Evolutionary conservation across 345 rosid species (phyloP), one percentile per base, ranked within the genome.

Genomic region (Rhodamnia argentea): DNA sequence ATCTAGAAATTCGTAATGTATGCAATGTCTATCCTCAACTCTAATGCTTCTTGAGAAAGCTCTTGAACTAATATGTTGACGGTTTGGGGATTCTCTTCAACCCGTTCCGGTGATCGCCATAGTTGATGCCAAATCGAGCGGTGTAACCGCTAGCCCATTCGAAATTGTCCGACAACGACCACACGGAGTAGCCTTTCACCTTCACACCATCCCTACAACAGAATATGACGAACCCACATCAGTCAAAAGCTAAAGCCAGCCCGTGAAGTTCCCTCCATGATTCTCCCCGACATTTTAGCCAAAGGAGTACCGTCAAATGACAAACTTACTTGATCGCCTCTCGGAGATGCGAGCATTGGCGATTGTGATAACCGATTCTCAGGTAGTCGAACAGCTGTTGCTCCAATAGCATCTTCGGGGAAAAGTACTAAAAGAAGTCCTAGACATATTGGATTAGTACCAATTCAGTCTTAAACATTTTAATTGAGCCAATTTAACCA

Each of bases 351-450:
- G 32, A 83, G 15, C 92, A 86, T 82, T 93, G 93, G 10, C 58
- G 55, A 54, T 52, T 75, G 74, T 78, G 26, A 88, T 84, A 90
- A 84, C 86, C 82, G n/a, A 91, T 91, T 88, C 92, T 88, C 83
- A 70, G 16, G 2, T 52, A 83, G 70, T 92, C 93, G 1, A 85
- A 83, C 1, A 89, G 44, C 7, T 90, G 91, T 37, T 88, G 85
- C 22, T 86, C 16, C 12, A 86, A 10, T 9, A 93, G 57, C 58
- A 47, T 7, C 50, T 9, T 47, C 50, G 10, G 50, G 50, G 7
- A 47, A 47, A 47, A 6, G 50, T 8, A 47, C 2, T 47, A 40
- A 40, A 40, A 40, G 5, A 40, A 40, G 5, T 40, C 42, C 3
- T 40, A 47, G 50, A 47, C 50, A 47, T 47, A 47, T 47, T 47